Evolutionary conservation across 2,329 filamentous ascomycete species (phyloP).

Genomic region (Tolypocladium tropicale): DNA sequence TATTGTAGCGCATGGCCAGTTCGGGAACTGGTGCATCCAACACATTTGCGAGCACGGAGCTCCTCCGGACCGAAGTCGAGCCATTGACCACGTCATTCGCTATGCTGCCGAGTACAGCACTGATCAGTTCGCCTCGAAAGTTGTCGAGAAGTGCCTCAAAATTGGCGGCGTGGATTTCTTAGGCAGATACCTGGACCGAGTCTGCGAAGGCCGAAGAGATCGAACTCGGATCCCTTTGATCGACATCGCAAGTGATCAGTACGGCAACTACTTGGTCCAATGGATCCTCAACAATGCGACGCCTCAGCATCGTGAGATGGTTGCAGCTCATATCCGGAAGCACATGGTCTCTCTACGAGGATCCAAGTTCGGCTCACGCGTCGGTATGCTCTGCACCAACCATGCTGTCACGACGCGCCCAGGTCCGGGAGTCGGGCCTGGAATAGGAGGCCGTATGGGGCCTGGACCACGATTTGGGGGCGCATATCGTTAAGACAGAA

Average conservation of each 20-base stretch:
- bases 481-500: constrained; percentile 39
- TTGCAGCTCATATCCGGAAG: constrained; percentile 90
- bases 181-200: constrained; percentile 81
- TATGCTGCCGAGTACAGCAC: constrained; percentile 96
- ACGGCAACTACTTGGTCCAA: constrained; percentile 96
- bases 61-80: constrained; percentile 80
- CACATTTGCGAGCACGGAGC: constrained; percentile 97
- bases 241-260: constrained; percentile 97
- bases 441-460: constrained; percentile 47
- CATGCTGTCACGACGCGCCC: constrained; percentile 81
- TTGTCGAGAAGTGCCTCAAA: constrained; percentile 98
- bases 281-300: constrained; percentile 88
- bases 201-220: constrained; percentile 83
- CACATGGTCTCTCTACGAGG: constrained; percentile 98
- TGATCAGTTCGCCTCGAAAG: constrained; percentile 98
- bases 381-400: constrained; percentile 98
- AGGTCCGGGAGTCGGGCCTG: constrained; percentile 66
- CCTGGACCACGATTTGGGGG: constrained; percentile 48
- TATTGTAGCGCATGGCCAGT: constrained; percentile 92
- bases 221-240: constrained; percentile 94
- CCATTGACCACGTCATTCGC: constrained; percentile 88
- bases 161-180: constrained; percentile 88
- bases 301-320: constrained; percentile 81
- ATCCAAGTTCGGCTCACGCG: constrained; percentile 95
- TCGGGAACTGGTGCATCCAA: constrained; percentile 99